Conservation (phyloP, 371 early-diverging fungal genomes). For the Mucor plumbeus region DNA sequence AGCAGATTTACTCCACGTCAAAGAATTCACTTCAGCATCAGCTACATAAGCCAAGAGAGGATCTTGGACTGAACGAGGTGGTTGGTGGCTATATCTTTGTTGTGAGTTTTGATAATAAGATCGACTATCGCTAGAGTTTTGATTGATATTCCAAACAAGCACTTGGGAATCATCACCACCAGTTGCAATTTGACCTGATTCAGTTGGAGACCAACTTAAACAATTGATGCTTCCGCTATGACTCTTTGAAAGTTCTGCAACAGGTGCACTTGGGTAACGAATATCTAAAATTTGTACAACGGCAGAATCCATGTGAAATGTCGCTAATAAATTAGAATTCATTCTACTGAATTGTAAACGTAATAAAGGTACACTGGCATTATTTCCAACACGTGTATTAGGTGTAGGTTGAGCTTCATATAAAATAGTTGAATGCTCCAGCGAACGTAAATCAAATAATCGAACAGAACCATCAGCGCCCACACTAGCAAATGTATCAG, state of each 20-base stretch:
- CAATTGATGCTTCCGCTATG: slow-evolving; percentile 81
- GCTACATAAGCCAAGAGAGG: slow-evolving; percentile 77
- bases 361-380: slow-evolving; percentile 69
- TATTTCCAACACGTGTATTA: slow-evolving; percentile 6
- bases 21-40: slow-evolving; percentile 70
- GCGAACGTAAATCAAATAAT: slow-evolving; percentile 91
- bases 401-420: slow-evolving; percentile 83
- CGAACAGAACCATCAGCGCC: slow-evolving; percentile 98
- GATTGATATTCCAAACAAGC: slow-evolving; percentile 80
- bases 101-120: slow-evolving; percentile 29
- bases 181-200: slow-evolving; percentile 72
- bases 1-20: slow-evolving; percentile 71
- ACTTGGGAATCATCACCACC: slow-evolving; percentile 83
- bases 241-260: slow-evolving; percentile 75
- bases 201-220: slow-evolving; percentile 83
- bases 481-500: slow-evolving; percentile 94
- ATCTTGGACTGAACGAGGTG: slow-evolving; percentile 56
- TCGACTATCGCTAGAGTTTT: slow-evolving; percentile 28
- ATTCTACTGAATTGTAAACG: slow-evolving; percentile 87
- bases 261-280: slow-evolving; percentile 88
- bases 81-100: slow-evolving; percentile 35
- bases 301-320: slow-evolving; percentile 85
- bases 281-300: slow-evolving; percentile 87
- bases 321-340: slow-evolving; percentile 90
- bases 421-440: slow-evolving; percentile 95